phyloP scores from a whole-genome alignment of 441 rosid species.

The Pelargonium myrrhifolium region DNA sequence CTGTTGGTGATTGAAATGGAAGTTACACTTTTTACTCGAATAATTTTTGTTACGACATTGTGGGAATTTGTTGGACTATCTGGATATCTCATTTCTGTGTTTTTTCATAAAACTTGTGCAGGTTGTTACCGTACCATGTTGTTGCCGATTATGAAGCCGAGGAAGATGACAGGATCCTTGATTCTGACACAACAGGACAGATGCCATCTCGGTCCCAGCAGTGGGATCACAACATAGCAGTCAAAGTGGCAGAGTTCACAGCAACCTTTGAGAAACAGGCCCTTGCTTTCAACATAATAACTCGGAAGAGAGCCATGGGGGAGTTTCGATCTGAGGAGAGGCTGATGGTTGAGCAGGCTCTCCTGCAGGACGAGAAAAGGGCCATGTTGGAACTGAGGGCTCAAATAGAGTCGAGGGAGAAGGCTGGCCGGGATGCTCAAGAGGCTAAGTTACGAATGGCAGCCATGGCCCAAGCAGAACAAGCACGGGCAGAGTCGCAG shows the following conservation, averaged over 20 bases:
- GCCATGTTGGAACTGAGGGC: constrained; percentile 47
- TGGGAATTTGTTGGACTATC: constrained; percentile 8
- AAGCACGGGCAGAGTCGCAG: constrained; percentile 62
- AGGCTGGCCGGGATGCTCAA: constrained; percentile 68
- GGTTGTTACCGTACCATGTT: constrained; percentile 84
- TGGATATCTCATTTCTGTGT: constrained; percentile 17
- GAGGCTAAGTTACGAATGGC: constrained; percentile 65
- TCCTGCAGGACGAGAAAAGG: constrained; percentile 67
- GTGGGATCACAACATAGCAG: constrained; percentile 84
- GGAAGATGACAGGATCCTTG: constrained; percentile 81
- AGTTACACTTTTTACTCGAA: neutral
- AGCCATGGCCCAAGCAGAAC: constrained; percentile 74
- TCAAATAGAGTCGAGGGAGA: constrained; percentile 69
- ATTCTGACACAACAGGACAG: constrained; percentile 74
- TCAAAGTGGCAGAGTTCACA: constrained; percentile 75
- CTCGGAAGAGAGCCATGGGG: constrained; percentile 52
- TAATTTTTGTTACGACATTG: neutral
- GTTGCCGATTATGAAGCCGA: constrained; percentile 94
- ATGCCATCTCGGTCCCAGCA: constrained; percentile 72
- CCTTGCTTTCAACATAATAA: constrained; percentile 66
- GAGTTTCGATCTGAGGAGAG: constrained; percentile 83
- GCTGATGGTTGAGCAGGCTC: constrained; percentile 64
- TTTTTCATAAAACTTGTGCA: constrained; percentile 25
- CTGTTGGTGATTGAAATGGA: neutral
- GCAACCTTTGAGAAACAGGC: constrained; percentile 85